A percentile compares a stretch with the other conserved stretches of the same genome.
Conservation (phyloP, 306 rosid genomes). For the Benincasa hispida region DNA sequence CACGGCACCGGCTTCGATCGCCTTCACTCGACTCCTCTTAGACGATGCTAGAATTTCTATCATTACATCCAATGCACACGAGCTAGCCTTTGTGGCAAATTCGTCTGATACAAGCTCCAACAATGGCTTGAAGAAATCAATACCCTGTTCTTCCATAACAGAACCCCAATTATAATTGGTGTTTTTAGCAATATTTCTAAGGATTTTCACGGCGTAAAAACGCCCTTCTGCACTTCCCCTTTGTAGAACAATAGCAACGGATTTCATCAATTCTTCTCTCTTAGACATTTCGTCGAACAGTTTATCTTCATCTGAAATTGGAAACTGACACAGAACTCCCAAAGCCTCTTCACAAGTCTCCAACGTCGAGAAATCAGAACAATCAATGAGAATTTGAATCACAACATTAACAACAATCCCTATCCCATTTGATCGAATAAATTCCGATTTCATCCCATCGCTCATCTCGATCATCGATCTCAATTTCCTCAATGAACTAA, state of each 20-base stretch:
- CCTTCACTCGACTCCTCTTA: slow-evolving; percentile 28
- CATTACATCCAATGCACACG: slow-evolving; percentile 28
- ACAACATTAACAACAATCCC: slow-evolving; percentile 20
- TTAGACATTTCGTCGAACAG: slow-evolving; percentile 13
- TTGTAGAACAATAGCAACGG: slow-evolving; percentile 28
- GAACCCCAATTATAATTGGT: slow-evolving; percentile 22
- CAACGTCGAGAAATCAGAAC: slow-evolving; percentile 24
- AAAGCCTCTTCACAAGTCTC: slow-evolving; percentile 43
- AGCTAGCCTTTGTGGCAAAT: slow-evolving; percentile 28
- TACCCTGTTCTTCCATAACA: slow-evolving; percentile 26
- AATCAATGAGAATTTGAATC: slow-evolving; percentile 15
- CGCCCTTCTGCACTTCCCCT: slow-evolving; percentile 34
- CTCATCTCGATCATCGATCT: slow-evolving; percentile 23
- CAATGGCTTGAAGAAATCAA: slow-evolving; percentile 36
- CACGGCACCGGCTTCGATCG: slow-evolving; percentile 43
- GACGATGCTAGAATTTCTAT: slow-evolving; percentile 17
- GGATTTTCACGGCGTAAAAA: slow-evolving; percentile 22
- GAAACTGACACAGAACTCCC: slow-evolving; percentile 24
- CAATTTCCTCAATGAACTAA: slow-evolving; percentile 27
- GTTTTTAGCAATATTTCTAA: slow-evolving; percentile 16
- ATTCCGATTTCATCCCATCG: slow-evolving; percentile 7
- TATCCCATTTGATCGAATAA: slow-evolving; percentile 19
- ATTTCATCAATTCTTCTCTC: slow-evolving; percentile 23
- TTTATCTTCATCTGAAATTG: slow-evolving; percentile 7
- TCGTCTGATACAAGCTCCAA: slow-evolving; percentile 42